Base-by-base conservation (phyloP, 306 rosid species). In the Prunus mira region DNA sequence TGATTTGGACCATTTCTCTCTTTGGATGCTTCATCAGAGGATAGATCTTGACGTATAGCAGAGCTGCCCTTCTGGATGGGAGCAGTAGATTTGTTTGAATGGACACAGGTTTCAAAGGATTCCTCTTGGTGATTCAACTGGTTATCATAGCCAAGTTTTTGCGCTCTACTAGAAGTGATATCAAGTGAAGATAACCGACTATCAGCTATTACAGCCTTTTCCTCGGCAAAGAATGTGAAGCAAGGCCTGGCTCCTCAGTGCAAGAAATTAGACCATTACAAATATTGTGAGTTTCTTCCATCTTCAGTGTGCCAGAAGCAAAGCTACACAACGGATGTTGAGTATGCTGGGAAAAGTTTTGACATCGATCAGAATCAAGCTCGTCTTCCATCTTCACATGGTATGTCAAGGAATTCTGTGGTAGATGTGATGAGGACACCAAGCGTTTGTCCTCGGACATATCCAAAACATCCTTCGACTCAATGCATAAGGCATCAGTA, bases 1-100 rank as follows among this genome's bases (percentile, higher is more conserved):
- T 76, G 78, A 71, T 67, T 69, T 46, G 49, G 73, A 69, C 54
- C 72, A 81, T 52, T 22, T 28, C 45, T 67, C 73, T 46, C 80
- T 45, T 79, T n/a, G 1, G n/a, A 72, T 27, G 41, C 79, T 57
- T 78, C 74, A 72, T 74, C 74, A 19, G 74, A 77, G 67, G 80
- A 71, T 56, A 73, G 85, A 78, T 68, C 81, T 66, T 82, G 91
- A 81, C 80, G 79, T 62, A 74, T 65, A 63, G 51, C 52, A 2
- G 81, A 76, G 82, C 82, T 74, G 76, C 87, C 83, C 78, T 79
- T 82, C 62, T 74, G 78, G 78, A 78, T 56, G 30, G 85, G 75
- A 12, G 76, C 77, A 55, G 68, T 63, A 43, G 84, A 78, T 17
- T 80, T 57, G 70, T 76, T 78, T 28, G 74, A 81, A 80, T 71